Percentiles rank a stretch among this genome's conserved stretches.
Evolutionary conservation across 2,329 filamentous ascomycete genomes (phyloP).

Genomic region (Botryosphaeria dothidea): DNA sequence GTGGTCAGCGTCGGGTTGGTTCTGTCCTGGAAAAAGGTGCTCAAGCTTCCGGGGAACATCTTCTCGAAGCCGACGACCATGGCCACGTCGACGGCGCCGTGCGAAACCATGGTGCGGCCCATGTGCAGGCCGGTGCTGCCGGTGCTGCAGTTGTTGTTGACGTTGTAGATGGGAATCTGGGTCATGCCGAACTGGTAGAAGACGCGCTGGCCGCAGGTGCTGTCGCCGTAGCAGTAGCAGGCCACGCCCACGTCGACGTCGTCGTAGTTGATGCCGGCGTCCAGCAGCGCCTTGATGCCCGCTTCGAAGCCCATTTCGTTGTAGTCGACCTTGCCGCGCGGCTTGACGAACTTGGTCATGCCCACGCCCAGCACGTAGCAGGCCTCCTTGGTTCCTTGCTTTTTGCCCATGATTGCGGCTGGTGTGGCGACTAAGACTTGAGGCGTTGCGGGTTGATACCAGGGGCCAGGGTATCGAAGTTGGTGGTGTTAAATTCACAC

Average conservation of each 20-base stretch:
- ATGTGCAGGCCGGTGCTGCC: slow-evolving; percentile 89
- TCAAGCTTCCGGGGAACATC: slow-evolving; percentile 90
- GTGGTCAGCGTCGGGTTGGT: slow-evolving; percentile 75
- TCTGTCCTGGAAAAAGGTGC: slow-evolving; percentile 82
- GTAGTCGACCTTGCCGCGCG: slow-evolving; percentile 90
- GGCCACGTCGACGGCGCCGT: slow-evolving; percentile 83
- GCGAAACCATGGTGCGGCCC: slow-evolving; percentile 74
- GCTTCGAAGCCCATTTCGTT: slow-evolving; percentile 93
- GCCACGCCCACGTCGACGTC: slow-evolving; percentile 78
- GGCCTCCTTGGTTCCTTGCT: slow-evolving; percentile 36
- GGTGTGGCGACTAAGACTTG: neutral
- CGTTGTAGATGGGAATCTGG: slow-evolving; percentile 92
- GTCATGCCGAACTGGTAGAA: slow-evolving; percentile 99
- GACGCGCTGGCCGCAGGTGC: slow-evolving; percentile 90
- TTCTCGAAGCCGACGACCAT: slow-evolving; percentile 96
- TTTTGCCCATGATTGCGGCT: slow-evolving; percentile 2
- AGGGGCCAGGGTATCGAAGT: neutral
- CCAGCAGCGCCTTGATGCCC: slow-evolving; percentile 79
- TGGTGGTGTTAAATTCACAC: neutral
- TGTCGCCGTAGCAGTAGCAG: slow-evolving; percentile 98
- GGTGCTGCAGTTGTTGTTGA: slow-evolving; percentile 98
- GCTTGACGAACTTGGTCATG: slow-evolving; percentile 99
- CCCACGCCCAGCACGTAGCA: slow-evolving; percentile 94
- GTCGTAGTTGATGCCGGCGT: slow-evolving; percentile 91
- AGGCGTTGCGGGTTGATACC: neutral